These are phyloP conservation scores for Pneumocystis carinii DNA, from an alignment of 1,139 yeast genomes.

Conservation along the genomic window DNA sequence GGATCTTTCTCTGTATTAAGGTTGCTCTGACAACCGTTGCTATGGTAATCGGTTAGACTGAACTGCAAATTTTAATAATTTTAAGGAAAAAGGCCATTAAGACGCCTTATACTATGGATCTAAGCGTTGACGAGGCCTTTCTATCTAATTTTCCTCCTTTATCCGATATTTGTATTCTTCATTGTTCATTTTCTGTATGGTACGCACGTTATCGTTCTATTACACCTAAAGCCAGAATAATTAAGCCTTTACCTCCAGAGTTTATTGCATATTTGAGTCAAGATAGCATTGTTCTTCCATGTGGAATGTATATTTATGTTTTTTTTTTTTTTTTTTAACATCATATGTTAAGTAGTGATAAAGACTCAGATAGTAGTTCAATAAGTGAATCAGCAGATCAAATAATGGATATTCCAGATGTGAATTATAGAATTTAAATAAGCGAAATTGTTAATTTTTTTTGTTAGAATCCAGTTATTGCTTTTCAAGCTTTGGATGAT, in stretches of 20 bases:
- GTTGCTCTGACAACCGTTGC: too few relatives aligned
- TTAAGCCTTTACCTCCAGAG: conserved; percentile 48
- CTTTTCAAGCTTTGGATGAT: conserved; percentile 46
- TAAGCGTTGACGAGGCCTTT: not conserved
- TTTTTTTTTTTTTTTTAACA: too few relatives aligned
- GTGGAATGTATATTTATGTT: conserved; percentile 16
- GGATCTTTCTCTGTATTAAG: too few relatives aligned
- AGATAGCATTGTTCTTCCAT: conserved; percentile 64
- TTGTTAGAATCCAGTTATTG: conserved; percentile 19
- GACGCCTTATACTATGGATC: not conserved
- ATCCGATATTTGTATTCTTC: conserved; percentile 25
- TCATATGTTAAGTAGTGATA: too few relatives aligned
- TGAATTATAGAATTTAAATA: too few relatives aligned
- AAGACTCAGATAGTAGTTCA: too few relatives aligned
- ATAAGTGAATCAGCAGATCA: too few relatives aligned
- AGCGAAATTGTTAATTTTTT: not conserved
- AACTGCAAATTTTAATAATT: too few relatives aligned
- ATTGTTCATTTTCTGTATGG: conserved; percentile 69
- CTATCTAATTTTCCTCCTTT: not conserved
- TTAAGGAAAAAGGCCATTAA: too few relatives aligned
- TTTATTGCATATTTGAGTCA: conserved; percentile 57
- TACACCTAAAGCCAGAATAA: conserved; percentile 38
- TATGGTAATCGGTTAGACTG: too few relatives aligned
- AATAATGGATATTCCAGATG: too few relatives aligned
- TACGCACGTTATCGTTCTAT: conserved; percentile 37